Conservation (phyloP, 345 rosid genomes). For the Sisymbrium irio region DNA sequence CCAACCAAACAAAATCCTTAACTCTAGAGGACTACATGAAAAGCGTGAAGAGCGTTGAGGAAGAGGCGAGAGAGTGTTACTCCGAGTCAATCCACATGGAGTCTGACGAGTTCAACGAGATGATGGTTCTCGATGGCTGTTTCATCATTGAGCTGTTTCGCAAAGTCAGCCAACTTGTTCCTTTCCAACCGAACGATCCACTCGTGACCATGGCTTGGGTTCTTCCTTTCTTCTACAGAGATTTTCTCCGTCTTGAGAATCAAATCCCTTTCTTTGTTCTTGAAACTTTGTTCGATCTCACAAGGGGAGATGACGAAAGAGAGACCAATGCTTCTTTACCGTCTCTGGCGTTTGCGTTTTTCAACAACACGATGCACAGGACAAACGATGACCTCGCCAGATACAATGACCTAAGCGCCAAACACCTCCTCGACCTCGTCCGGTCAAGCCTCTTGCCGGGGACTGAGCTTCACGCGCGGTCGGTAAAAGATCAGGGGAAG, state of each 20-base stretch:
- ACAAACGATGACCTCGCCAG: conserved; percentile 35
- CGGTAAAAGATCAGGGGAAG: background rate
- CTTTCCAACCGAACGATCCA: conserved; percentile 58
- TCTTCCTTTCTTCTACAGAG: conserved; percentile 63
- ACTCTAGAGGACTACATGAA: conserved; percentile 46
- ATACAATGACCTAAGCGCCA: conserved; percentile 33
- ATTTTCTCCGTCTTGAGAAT: conserved; percentile 43
- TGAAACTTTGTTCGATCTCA: conserved; percentile 49
- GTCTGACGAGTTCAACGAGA: conserved; percentile 50
- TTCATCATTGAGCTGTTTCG: conserved; percentile 64
- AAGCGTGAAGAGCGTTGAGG: conserved; percentile 41
- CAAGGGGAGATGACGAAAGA: conserved; percentile 29
- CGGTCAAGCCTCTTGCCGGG: conserved; percentile 48
- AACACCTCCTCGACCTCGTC: conserved; percentile 72
- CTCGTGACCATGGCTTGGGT: conserved; percentile 72
- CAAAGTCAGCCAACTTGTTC: conserved; percentile 42
- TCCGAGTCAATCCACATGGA: conserved; percentile 50
- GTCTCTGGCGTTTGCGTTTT: conserved; percentile 54
- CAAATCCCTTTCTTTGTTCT: conserved; percentile 75
- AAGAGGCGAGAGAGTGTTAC: conserved; percentile 59
- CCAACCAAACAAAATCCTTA: conserved; percentile 23
- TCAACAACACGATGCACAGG: conserved; percentile 50
- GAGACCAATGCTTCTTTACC: conserved; percentile 40
- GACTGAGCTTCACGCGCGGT: conserved; percentile 6
- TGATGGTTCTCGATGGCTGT: conserved; percentile 72